Conservation (phyloP, 495 filamentous ascomycete genomes). For the Hypoxylon lienhwacheense region DNA sequence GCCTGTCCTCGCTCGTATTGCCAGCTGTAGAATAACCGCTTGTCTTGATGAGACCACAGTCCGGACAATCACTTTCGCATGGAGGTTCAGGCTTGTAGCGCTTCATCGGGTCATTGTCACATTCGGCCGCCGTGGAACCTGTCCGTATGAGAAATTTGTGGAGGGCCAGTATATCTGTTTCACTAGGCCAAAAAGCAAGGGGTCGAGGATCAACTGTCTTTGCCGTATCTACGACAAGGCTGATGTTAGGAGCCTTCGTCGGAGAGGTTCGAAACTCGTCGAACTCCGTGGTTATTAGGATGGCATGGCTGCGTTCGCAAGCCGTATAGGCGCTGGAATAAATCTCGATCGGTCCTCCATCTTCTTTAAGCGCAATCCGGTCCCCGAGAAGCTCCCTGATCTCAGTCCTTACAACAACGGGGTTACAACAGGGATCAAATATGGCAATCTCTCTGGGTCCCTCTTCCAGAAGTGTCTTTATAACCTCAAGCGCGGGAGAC, state of each 20-base stretch:
- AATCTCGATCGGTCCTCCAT: constrained; percentile 43
- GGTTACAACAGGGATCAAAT: constrained; percentile 69
- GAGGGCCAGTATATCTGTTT: constrained; percentile 41
- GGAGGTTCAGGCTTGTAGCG: constrained; percentile 40
- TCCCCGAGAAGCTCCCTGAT: constrained; percentile 43
- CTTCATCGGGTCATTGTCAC: constrained; percentile 31
- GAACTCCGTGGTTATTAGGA: constrained; percentile 66
- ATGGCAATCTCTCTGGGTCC: constrained; percentile 66
- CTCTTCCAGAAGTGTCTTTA: constrained; percentile 65
- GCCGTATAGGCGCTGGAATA: constrained; percentile 57
- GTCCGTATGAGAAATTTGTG: constrained; percentile 35
- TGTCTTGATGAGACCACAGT: constrained; percentile 40
- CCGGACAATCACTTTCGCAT: constrained; percentile 40
- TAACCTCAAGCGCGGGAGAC: constrained; percentile 67
- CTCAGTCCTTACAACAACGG: constrained; percentile 45
- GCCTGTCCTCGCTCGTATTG: constrained; percentile 14
- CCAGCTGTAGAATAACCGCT: constrained; percentile 30
- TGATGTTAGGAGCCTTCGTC: constrained; percentile 1
- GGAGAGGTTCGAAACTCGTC: constrained; percentile 58
- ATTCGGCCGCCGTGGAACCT: background rate
- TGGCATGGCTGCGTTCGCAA: constrained; percentile 53
- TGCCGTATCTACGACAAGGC: background rate
- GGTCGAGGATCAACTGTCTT: constrained; percentile 30
- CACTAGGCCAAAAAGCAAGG: constrained; percentile 29
- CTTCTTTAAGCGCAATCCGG: constrained; percentile 40